Percentiles rank a stretch among this genome's conserved stretches.
Evolutionary conservation across 345 rosid species (phyloP).

Genomic region (Cardamine resedifolia): DNA sequence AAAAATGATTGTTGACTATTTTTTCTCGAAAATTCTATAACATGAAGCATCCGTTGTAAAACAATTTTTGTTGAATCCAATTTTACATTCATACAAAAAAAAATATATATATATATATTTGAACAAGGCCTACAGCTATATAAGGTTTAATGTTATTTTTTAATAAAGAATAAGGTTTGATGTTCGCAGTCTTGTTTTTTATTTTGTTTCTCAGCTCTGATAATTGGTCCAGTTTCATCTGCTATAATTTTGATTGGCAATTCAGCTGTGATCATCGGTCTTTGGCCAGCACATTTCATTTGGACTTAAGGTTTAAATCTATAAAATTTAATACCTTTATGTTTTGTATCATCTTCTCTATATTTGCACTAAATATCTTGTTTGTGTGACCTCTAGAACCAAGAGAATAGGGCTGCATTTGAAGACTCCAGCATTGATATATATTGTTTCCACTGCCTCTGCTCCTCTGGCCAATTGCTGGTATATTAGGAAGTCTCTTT

Average conservation of each 20-base stretch:
- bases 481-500: conserved; percentile 64
- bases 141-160: background rate
- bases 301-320: conserved; percentile 70
- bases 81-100: no score
- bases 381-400: conserved; percentile 45
- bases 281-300: conserved; percentile 76
- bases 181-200: background rate
- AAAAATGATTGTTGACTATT: no score
- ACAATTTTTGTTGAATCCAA: no score
- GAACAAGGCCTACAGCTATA: background rate
- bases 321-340: background rate
- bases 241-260: conserved; percentile 54
- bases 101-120: no score
- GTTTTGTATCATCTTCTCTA: background rate
- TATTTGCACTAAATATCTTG: background rate
- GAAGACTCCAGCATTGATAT: conserved; percentile 56
- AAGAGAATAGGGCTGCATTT: conserved; percentile 68
- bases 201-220: conserved; percentile 40
- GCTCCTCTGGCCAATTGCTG: conserved; percentile 66
- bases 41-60: no score
- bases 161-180: background rate
- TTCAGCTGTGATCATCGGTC: conserved; percentile 64
- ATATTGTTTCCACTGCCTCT: conserved; percentile 69
- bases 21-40: no score
- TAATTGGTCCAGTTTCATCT: conserved; percentile 56